Percentiles rank a stretch among this genome's conserved stretches.
These are phyloP conservation scores for Glomus cerebriforme DNA, from an alignment of 192 early-diverging fungal species.

Conservation along the genomic window DNA sequence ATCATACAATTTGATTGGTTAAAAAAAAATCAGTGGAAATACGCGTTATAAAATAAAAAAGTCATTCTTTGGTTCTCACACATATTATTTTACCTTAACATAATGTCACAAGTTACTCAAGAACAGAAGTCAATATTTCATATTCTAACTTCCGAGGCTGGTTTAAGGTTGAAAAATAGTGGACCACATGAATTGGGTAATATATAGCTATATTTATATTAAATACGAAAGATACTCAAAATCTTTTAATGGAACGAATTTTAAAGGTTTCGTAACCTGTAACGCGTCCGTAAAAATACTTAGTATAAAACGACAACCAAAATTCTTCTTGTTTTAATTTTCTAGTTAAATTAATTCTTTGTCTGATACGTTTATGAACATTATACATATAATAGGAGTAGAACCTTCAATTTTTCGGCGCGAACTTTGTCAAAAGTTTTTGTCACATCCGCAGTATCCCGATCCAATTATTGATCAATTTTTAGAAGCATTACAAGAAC, in stretches of 20 bases:
- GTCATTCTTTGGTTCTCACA: too few species aligned
- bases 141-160: not conserved
- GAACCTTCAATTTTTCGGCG: slow-evolving; percentile 24
- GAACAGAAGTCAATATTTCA: not conserved
- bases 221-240: too few species aligned
- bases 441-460: slow-evolving; percentile 18
- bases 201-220: not conserved
- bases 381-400: slow-evolving; percentile 19
- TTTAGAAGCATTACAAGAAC: slow-evolving; percentile 39
- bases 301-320: too few species aligned
- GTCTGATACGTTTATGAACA: not conserved
- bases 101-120: not conserved
- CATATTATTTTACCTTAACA: too few species aligned
- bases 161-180: slow-evolving; percentile 7
- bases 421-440: slow-evolving; percentile 21
- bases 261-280: not conserved
- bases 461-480: slow-evolving; percentile 31
- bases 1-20: too few species aligned
- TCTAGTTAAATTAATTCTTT: not conserved
- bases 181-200: not conserved
- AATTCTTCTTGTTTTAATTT: too few species aligned
- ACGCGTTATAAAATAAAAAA: too few species aligned
- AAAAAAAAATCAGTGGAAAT: too few species aligned
- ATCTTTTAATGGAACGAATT: too few species aligned
- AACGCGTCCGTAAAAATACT: not conserved